Evolutionary conservation across 169 alveolate species (phyloP).

Genomic region (Perkinsus olseni): DNA sequence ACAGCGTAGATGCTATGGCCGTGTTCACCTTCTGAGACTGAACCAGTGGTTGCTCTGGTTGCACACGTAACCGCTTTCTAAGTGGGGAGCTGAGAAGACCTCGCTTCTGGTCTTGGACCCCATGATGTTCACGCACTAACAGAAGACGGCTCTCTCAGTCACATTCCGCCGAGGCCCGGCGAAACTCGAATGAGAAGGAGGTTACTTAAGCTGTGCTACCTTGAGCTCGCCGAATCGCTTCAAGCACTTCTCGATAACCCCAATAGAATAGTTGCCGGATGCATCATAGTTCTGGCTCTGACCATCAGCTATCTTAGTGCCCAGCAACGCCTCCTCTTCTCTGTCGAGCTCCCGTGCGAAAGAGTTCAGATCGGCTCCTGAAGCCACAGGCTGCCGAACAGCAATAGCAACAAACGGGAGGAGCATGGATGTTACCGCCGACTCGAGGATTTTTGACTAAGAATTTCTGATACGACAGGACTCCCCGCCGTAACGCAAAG

Average conservation of each 20-base stretch:
- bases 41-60: slow-evolving; percentile 61
- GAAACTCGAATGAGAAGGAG: too few species aligned
- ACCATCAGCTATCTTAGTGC: background rate
- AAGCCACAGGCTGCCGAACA: too few species aligned
- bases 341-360: background rate
- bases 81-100: slow-evolving; percentile 45
- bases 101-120: slow-evolving; percentile 18
- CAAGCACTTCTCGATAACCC: slow-evolving; percentile 50
- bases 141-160: background rate
- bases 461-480: too few species aligned
- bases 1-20: too few species aligned
- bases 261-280: slow-evolving; percentile 47
- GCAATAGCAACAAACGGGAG: too few species aligned
- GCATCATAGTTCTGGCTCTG: background rate
- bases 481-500: too few species aligned
- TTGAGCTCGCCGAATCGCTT: slow-evolving; percentile 42
- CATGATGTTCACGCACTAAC: background rate
- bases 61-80: slow-evolving; percentile 58
- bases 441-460: background rate
- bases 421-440: background rate
- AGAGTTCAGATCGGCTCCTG: background rate
- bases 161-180: background rate
- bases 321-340: background rate
- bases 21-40: slow-evolving; percentile 54
- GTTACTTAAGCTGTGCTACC: background rate